These are phyloP conservation scores for Coemansia sp. DNA, from an alignment of 192 early-diverging fungal species.

Conservation along the genomic window DNA sequence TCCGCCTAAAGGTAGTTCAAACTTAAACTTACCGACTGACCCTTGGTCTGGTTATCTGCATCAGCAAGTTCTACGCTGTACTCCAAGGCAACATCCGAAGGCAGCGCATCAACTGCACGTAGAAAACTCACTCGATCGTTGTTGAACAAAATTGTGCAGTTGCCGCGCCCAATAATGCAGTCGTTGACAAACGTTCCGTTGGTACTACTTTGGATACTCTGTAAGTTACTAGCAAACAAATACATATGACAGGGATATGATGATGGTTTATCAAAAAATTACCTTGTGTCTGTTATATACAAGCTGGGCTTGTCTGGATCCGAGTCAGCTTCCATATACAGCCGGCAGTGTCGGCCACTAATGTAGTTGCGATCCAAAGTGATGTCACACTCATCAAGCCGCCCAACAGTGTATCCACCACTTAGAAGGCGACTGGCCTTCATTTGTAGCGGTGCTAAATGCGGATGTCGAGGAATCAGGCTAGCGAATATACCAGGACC, in stretches of 20 bases:
- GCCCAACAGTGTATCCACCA: slow-evolving; percentile 44
- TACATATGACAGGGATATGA: not conserved
- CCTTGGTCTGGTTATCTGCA: slow-evolving; percentile 12
- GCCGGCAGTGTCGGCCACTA: slow-evolving; percentile 37
- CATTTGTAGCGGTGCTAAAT: slow-evolving; percentile 32
- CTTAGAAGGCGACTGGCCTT: slow-evolving; percentile 22
- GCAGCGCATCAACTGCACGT: slow-evolving; percentile 17
- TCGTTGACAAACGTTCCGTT: slow-evolving; percentile 55
- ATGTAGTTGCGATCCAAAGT: slow-evolving; percentile 35
- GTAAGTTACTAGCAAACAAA: not conserved
- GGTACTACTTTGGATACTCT: slow-evolving; percentile 16
- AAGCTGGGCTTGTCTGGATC: slow-evolving; percentile 20
- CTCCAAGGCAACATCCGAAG: slow-evolving; percentile 45
- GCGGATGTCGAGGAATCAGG: slow-evolving; percentile 42
- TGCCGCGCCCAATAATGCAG: slow-evolving; percentile 39
- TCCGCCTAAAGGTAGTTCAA: not conserved
- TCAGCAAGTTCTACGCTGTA: slow-evolving; percentile 40
- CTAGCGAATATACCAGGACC: slow-evolving; percentile 30
- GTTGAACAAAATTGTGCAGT: slow-evolving; percentile 50
- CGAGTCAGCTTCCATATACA: slow-evolving; percentile 34
- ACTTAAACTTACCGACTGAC: slow-evolving; percentile 9
- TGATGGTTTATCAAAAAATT: not conserved
- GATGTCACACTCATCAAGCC: slow-evolving; percentile 29
- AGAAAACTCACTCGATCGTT: slow-evolving; percentile 42
- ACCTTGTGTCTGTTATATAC: slow-evolving; percentile 41